Conservation (phyloP, 768 basidiomycete species). For the Rhodotorula paludigena region DNA sequence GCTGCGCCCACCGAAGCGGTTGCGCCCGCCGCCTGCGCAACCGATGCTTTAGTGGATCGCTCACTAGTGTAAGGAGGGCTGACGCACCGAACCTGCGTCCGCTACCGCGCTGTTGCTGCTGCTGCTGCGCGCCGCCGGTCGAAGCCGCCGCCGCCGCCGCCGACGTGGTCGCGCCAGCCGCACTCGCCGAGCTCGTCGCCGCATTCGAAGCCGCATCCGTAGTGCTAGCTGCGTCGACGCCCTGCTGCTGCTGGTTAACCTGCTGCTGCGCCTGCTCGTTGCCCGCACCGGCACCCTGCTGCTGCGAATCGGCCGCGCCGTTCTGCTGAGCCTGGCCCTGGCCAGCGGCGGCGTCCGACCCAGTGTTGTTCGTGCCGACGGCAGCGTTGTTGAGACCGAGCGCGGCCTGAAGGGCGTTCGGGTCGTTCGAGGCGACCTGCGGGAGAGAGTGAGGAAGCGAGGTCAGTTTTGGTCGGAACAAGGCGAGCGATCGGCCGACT, state of each 20-base stretch:
- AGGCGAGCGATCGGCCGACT: neutral
- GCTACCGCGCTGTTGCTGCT: neutral
- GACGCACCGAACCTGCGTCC: neutral
- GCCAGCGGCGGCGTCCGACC: no score
- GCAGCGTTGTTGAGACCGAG: neutral
- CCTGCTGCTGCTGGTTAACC: no score
- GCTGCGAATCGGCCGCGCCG: no score
- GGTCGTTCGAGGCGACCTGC: slow-evolving; percentile 10
- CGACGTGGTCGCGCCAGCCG: no score
- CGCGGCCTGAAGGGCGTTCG: neutral
- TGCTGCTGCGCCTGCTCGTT: no score
- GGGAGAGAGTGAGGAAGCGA: neutral
- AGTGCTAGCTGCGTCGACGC: neutral
- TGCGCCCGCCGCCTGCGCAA: no score
- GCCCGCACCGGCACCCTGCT: no score
- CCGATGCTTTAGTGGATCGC: no score
- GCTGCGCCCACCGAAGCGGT: no score
- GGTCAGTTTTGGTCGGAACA: no score
- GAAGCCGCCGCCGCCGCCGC: neutral
- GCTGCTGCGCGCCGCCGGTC: neutral
- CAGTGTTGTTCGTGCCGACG: neutral
- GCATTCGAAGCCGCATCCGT: neutral
- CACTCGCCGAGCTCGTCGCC: neutral
- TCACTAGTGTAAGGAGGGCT: no score
- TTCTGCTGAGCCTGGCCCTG: no score